Conservation (phyloP, 2,329 filamentous ascomycete species). For the Hypoxylon sp. region DNA sequence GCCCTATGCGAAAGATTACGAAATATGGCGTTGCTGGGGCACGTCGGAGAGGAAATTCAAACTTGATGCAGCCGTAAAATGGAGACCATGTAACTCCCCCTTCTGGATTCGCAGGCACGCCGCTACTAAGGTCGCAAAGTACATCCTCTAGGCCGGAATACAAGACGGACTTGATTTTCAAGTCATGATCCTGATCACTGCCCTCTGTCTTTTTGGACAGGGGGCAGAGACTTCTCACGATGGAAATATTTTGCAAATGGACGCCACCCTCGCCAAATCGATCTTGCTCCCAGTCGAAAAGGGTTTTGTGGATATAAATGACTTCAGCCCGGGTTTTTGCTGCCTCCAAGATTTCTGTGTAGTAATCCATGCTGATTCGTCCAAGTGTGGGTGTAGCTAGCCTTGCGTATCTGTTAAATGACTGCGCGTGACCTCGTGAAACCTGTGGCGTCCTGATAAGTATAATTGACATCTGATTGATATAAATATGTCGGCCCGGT, state of each 20-base stretch:
- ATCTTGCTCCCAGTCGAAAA: constrained; percentile 17
- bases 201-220: background rate
- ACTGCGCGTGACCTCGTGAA: background rate
- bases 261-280: constrained; percentile 21
- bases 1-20: constrained; percentile 8
- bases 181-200: background rate
- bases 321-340: background rate
- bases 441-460: constrained; percentile 18
- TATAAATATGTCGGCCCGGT: background rate
- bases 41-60: background rate
- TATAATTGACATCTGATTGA: constrained; percentile 18
- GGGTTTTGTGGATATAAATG: constrained; percentile 33
- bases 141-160: background rate
- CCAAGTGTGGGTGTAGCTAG: constrained; percentile 18
- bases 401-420: constrained; percentile 22
- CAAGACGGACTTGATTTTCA: background rate
- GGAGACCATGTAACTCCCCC: constrained; percentile 17
- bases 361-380: background rate
- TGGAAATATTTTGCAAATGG: constrained; percentile 37
- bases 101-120: background rate
- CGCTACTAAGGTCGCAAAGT: background rate
- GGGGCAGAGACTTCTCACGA: constrained; percentile 11
- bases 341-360: background rate
- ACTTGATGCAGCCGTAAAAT: constrained; percentile 21
- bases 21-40: background rate